A percentile compares a stretch with the other conserved stretches of the same genome.
These are phyloP conservation scores for Akanthomyces muscarius DNA, from an alignment of 2,329 filamentous ascomycete species.

Conservation along the genomic window DNA sequence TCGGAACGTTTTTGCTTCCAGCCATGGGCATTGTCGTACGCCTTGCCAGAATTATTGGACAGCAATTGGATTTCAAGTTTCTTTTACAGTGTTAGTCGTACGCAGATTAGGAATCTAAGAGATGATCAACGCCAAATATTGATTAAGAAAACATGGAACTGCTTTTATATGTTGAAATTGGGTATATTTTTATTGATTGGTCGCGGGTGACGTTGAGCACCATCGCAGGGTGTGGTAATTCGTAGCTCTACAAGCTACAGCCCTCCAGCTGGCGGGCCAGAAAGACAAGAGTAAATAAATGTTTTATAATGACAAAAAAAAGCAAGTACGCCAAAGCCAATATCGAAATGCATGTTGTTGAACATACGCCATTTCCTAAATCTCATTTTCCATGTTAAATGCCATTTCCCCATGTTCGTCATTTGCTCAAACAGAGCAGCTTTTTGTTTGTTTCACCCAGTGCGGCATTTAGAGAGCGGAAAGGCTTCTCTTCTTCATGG, in stretches of 20 bases:
- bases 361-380: conserved; percentile 15
- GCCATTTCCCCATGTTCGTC: conserved; percentile 7
- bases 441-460: neutral
- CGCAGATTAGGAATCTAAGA: neutral
- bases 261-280: neutral
- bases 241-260: neutral
- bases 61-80: neutral
- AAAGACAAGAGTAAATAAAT: conserved; percentile 4
- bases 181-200: conserved; percentile 10
- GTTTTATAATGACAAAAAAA: conserved; percentile 9
- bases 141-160: no score
- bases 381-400: conserved; percentile 18
- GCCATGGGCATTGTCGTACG: neutral
- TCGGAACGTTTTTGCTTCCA: no score
- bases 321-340: conserved; percentile 7
- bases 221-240: neutral
- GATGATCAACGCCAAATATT: neutral
- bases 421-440: conserved; percentile 1
- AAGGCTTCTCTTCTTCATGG: neutral
- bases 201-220: conserved; percentile 16
- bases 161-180: conserved; percentile 11
- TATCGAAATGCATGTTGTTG: conserved; percentile 18
- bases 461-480: neutral
- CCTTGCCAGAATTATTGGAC: neutral
- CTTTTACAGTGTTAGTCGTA: neutral